These are phyloP conservation scores for Cadophora sp. DNA, from an alignment of 2,329 filamentous ascomycete species.

Conservation along the genomic window DNA sequence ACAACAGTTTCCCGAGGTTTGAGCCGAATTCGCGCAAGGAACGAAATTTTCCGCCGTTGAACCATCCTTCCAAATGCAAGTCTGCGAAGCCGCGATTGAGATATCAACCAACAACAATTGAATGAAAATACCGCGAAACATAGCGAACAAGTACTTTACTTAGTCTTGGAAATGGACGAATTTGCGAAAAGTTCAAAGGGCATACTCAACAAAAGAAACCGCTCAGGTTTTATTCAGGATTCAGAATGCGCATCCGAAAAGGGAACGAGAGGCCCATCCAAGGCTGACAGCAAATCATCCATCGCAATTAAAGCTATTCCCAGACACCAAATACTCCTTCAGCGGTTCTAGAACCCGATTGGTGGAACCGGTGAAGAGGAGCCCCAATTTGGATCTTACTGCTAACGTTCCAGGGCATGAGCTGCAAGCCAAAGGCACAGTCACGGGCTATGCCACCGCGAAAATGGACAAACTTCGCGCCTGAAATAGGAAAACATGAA, in stretches of 20 bases:
- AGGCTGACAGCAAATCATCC: background rate
- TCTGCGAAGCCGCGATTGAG: slow-evolving; percentile 17
- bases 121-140: background rate
- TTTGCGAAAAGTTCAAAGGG: background rate
- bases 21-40: slow-evolving; percentile 23
- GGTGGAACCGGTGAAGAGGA: too few relatives aligned
- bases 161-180: background rate
- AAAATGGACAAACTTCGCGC: too few relatives aligned
- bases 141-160: background rate
- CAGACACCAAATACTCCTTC: too few relatives aligned
- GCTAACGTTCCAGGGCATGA: background rate
- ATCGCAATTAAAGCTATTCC: background rate
- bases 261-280: background rate
- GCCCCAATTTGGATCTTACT: too few relatives aligned
- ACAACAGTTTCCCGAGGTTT: slow-evolving; percentile 26
- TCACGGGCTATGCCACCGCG: background rate
- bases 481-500: background rate
- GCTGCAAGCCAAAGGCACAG: background rate
- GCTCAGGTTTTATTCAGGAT: background rate
- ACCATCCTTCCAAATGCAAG: slow-evolving; percentile 26
- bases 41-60: slow-evolving; percentile 17
- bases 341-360: too few relatives aligned
- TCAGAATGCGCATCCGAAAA: background rate
- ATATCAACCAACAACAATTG: slow-evolving; percentile 12
- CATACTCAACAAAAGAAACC: background rate